Base-by-base conservation (phyloP, 1,284 basidiomycete species). In the Fereydounia khargensis region DNA sequence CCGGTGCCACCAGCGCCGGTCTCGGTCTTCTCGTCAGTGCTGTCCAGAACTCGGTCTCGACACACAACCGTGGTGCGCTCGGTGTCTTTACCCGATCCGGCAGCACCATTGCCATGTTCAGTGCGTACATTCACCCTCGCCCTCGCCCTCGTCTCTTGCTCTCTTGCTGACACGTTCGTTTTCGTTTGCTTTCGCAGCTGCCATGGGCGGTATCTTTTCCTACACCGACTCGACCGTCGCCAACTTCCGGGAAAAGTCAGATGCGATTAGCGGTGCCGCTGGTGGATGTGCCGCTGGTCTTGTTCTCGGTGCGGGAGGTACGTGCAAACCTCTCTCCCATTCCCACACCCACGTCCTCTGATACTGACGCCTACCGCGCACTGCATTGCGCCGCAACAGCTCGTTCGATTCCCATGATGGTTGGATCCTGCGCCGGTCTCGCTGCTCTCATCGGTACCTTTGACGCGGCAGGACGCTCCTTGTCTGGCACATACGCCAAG, bases 241-340 rank as follows among this genome's bases (percentile, higher is more conserved):
- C 50, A 96, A 96, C 78, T 78, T 84, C 54, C 83, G 91, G 45
- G 81, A 85, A 78, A 87, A 83, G 65, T 82, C 90, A 61, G 91
- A 95, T 74, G 80, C 86, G 25, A 73, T 89, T 66, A 96, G 92
- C 73, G 86, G 87, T 44, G 87, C 87, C 38, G 84, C 84, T 41
- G 91, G 89, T 56, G 91, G 88, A 46, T 95, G 91, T 78, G 91
- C 91, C 39, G 90, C 91, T 44, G 91, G 91, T 38, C 88, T 95
- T 77, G 79, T 95, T 55, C 88, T 88, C 33, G 91, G 91, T 51
- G 80, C 91, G 52, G 82, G 85, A 79, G 81, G 89, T 89, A 73
- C 47, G 83, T 80, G n/a, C n/a, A n/a, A n/a, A n/a, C n/a, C n/a
- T n/a, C n/a, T n/a, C n/a, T n/a, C n/a, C n/a, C n/a, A n/a, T n/a